Evolutionary conservation across 345 rosid species (phyloP).

Genomic region (Gossypium arboreum): DNA sequence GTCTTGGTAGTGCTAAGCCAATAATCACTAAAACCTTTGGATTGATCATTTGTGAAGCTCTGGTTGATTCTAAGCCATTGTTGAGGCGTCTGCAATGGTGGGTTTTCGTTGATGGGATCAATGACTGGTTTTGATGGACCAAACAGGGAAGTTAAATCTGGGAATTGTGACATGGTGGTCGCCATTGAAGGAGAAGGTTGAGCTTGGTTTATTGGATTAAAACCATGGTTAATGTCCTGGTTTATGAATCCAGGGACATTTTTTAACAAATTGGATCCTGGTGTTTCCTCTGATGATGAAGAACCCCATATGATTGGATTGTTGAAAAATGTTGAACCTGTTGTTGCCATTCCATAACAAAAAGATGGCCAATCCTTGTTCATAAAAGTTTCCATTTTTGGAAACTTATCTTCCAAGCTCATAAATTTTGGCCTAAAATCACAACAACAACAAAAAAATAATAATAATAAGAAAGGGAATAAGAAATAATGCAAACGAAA

Average conservation of each 20-base stretch:
- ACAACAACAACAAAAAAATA: not conserved
- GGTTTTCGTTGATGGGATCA: conserved; percentile 1
- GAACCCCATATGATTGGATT: conserved; percentile 37
- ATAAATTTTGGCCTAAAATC: conserved; percentile 15
- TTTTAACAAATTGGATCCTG: conserved; percentile 17
- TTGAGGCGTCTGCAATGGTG: conserved; percentile 11
- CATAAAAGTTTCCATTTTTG: conserved; percentile 47
- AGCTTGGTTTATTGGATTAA: too few species aligned
- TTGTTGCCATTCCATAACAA: conserved; percentile 27
- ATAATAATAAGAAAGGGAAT: conserved; percentile 9
- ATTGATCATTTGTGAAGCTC: conserved; percentile 25
- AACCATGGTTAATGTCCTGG: conserved; percentile 11
- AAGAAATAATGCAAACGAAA: conserved; percentile 35
- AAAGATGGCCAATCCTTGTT: conserved; percentile 40
- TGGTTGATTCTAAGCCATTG: conserved; percentile 47
- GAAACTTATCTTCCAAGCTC: conserved; percentile 46
- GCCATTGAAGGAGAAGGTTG: not conserved
- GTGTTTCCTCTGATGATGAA: conserved; percentile 22
- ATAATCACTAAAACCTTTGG: conserved; percentile 42
- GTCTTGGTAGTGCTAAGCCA: conserved; percentile 59
- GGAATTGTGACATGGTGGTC: conserved; percentile 37
- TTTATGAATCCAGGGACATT: conserved; percentile 28
- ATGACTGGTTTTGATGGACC: conserved; percentile 25
- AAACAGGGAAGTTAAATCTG: conserved; percentile 33
- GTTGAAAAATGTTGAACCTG: conserved; percentile 24